These are phyloP conservation scores for Olyra latifolia DNA, from an alignment of 176 grass and related monocot genomes.

Conservation along the genomic window DNA sequence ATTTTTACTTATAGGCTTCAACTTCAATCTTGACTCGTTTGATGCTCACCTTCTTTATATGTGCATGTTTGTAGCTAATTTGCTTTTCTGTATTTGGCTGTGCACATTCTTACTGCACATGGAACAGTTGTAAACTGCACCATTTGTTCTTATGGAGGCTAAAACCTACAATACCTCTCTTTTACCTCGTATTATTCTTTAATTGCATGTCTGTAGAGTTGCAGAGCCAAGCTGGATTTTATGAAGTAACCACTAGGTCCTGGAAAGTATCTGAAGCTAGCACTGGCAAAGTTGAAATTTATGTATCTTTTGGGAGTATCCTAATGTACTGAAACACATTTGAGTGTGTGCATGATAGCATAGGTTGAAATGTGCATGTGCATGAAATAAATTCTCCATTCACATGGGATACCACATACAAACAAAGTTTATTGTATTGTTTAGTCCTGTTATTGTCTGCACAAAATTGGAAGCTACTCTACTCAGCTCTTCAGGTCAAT, in stretches of 20 bases:
- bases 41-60: neutral
- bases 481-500: neutral
- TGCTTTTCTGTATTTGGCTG: neutral
- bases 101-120: slow-evolving; percentile 4
- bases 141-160: neutral
- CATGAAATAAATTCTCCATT: neutral
- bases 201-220: neutral
- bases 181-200: neutral
- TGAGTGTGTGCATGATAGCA: neutral
- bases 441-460: neutral
- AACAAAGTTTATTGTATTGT: neutral
- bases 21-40: neutral
- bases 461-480: slow-evolving; percentile 11
- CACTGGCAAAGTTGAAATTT: neutral
- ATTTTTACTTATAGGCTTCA: neutral
- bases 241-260: neutral
- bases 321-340: neutral
- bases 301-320: slow-evolving; percentile 4
- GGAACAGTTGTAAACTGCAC: neutral
- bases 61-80: neutral
- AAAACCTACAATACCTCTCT: slow-evolving; percentile 2
- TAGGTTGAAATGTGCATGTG: neutral
- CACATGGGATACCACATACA: neutral
- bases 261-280: neutral
- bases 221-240: neutral